Evolutionary conservation across 148 eudicot species (phyloP).

Genomic region (Camellia granthamiana): DNA sequence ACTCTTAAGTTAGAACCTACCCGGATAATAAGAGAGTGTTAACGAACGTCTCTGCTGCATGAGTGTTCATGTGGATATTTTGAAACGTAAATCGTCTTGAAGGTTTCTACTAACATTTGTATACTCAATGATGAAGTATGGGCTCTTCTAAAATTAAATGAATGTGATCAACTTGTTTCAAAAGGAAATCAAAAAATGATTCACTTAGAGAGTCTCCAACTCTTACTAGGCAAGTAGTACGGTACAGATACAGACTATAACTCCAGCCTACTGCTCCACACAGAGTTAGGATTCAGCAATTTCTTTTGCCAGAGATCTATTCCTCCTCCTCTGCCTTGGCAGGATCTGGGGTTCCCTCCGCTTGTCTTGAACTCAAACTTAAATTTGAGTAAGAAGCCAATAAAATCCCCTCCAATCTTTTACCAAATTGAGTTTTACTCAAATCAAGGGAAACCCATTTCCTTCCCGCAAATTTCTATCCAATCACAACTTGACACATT

Average conservation of each 20-base stretch:
- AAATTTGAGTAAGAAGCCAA: too few species aligned
- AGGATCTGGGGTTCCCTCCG: too few species aligned
- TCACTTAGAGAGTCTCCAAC: background rate
- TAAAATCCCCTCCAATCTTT: too few species aligned
- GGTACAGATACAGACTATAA: background rate
- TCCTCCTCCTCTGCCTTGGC: too few species aligned
- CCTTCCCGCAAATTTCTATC: too few species aligned
- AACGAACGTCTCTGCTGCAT: background rate
- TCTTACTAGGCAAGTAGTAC: background rate
- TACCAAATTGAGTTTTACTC: too few species aligned
- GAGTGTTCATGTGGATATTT: background rate
- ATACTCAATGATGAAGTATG: background rate
- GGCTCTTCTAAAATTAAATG: background rate
- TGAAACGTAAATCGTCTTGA: background rate
- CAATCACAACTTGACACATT: background rate
- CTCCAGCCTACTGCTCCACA: too few species aligned
- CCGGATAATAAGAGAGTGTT: background rate
- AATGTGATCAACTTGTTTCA: background rate
- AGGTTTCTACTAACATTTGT: background rate
- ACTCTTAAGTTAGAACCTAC: background rate
- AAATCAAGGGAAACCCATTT: too few species aligned
- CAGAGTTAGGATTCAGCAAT: too few species aligned
- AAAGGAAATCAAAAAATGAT: background rate
- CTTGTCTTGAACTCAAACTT: too few species aligned
- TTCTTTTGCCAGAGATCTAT: too few species aligned